A percentile compares a stretch with the other conserved stretches of the same genome.
phyloP scores from a whole-genome alignment of 306 rosid genomes.

The Prunus armeniaca region DNA sequence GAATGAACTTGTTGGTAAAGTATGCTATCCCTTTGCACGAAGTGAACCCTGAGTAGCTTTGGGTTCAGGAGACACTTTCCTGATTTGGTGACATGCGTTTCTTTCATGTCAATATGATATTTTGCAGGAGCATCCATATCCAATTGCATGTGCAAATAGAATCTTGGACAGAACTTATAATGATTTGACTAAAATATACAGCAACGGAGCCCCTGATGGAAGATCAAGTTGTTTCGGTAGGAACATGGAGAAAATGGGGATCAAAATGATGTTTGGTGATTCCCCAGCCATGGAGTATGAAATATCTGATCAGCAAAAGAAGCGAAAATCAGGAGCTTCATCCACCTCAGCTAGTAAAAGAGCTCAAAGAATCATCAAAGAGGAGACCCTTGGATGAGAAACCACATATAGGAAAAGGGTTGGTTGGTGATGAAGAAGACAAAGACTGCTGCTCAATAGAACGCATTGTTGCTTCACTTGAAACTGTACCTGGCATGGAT shows the following conservation, averaged over 20 bases:
- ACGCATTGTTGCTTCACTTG: conserved; percentile 51
- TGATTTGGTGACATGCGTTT: neutral
- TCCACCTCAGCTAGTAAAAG: conserved; percentile 29
- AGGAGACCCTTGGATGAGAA: conserved; percentile 21
- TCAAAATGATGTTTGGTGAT: conserved; percentile 4
- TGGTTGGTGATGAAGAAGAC: conserved; percentile 11
- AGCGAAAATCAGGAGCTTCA: conserved; percentile 23
- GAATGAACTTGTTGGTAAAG: neutral
- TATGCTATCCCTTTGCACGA: neutral
- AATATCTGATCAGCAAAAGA: conserved; percentile 23
- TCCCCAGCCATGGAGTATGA: conserved; percentile 19
- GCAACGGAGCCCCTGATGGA: conserved; percentile 17
- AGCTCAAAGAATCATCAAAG: conserved; percentile 20
- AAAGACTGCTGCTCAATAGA: conserved; percentile 41
- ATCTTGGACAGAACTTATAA: conserved; percentile 21
- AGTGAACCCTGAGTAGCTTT: neutral
- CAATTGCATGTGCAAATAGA: conserved; percentile 20
- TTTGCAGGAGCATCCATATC: conserved; percentile 36
- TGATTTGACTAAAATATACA: conserved; percentile 29
- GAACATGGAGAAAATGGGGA: conserved; percentile 15
- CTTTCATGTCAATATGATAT: conserved; percentile 7
- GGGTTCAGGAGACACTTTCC: neutral
- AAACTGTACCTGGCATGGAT: conserved; percentile 45
- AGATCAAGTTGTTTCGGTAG: conserved; percentile 6
- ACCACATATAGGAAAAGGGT: neutral